Evolutionary conservation across 2,329 filamentous ascomycete species (phyloP).

Genomic region (Cercospora nicotianae): DNA sequence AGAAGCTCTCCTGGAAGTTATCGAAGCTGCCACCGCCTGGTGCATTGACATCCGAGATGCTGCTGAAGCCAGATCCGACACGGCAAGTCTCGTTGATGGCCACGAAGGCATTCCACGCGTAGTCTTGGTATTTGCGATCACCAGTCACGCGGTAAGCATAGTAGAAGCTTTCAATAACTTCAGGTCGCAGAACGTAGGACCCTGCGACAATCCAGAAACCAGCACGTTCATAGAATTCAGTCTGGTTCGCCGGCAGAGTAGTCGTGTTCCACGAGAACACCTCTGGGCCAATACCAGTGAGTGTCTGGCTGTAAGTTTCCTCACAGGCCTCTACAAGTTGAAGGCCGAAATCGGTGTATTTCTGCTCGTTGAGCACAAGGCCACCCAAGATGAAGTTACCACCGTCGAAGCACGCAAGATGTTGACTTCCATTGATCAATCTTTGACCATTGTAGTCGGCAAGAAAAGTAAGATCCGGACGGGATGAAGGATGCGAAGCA

Average conservation of each 20-base stretch:
- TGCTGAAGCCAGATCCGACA: slow-evolving; percentile 22
- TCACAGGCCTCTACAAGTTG: slow-evolving; percentile 72
- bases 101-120: slow-evolving; percentile 24
- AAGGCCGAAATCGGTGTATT: slow-evolving; percentile 74
- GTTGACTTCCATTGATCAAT: slow-evolving; percentile 44
- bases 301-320: slow-evolving; percentile 67
- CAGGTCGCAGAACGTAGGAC: slow-evolving; percentile 65
- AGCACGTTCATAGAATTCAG: slow-evolving; percentile 61
- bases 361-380: slow-evolving; percentile 62
- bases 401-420: slow-evolving; percentile 76
- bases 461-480: slow-evolving; percentile 72
- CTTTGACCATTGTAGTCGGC: slow-evolving; percentile 55
- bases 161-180: slow-evolving; percentile 30
- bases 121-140: slow-evolving; percentile 26
- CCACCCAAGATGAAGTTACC: slow-evolving; percentile 88
- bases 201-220: slow-evolving; percentile 67
- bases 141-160: slow-evolving; percentile 29
- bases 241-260: slow-evolving; percentile 40
- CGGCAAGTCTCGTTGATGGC: slow-evolving; percentile 25
- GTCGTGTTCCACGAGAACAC: slow-evolving; percentile 44
- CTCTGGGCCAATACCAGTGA: slow-evolving; percentile 76
- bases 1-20: slow-evolving; percentile 83
- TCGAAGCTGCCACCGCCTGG: slow-evolving; percentile 46
- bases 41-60: slow-evolving; percentile 21
- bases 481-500: slow-evolving; percentile 64